Evolutionary conservation across 2,329 filamentous ascomycete species (phyloP).

Genomic region (Immersiporthe knoxdaviesiana): DNA sequence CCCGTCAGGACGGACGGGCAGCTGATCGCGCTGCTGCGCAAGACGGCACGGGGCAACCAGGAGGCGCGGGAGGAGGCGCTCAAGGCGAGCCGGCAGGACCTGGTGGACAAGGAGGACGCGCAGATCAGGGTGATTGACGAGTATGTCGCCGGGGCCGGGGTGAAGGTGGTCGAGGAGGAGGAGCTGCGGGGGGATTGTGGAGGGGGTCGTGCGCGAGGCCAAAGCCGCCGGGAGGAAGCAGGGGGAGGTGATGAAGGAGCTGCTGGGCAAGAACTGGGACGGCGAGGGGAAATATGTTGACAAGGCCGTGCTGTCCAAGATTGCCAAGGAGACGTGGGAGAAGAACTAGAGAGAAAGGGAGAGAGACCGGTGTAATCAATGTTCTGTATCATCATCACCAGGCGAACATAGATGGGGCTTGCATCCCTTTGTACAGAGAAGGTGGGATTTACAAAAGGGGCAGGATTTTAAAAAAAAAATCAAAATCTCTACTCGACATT

Average conservation of each 20-base stretch:
- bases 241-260: constrained; percentile 43
- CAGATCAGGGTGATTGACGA: constrained; percentile 69
- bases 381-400: constrained; percentile 15
- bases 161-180: constrained; percentile 60
- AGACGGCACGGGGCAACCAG: constrained; percentile 59
- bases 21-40: constrained; percentile 69
- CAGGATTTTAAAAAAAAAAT: neutral
- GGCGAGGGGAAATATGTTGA: constrained; percentile 68
- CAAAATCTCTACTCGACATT: constrained; percentile 11
- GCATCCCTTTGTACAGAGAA: neutral
- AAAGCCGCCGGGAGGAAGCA: constrained; percentile 34
- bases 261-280: constrained; percentile 53
- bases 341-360: neutral
- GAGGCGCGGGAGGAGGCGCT: constrained; percentile 68
- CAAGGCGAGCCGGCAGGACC: constrained; percentile 65
- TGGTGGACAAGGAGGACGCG: constrained; percentile 70
- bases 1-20: constrained; percentile 74
- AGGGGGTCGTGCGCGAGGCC: constrained; percentile 54
- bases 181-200: constrained; percentile 61
- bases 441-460: neutral
- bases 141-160: constrained; percentile 62
- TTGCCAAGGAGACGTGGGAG: constrained; percentile 58
- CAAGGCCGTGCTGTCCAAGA: constrained; percentile 60
- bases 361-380: neutral
- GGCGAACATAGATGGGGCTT: constrained; percentile 4